phyloP scores from a whole-genome alignment of 345 rosid genomes.

The Physaria fendleri region DNA sequence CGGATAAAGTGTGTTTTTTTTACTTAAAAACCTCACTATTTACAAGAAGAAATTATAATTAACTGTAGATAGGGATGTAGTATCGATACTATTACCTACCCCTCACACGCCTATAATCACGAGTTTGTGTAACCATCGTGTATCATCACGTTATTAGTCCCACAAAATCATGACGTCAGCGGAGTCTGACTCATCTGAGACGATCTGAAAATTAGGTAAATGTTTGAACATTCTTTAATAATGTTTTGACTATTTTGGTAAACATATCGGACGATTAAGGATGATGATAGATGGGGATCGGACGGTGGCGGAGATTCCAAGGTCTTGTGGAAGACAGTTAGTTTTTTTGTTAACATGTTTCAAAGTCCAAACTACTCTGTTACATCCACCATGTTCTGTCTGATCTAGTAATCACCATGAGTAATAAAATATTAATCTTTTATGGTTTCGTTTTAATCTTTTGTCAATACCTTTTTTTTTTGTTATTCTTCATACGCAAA shows the following conservation, averaged over 20 bases:
- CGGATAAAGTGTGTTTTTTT: too few species aligned
- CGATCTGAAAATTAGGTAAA: neutral
- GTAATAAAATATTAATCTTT: too few species aligned
- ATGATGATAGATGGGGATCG: conserved; percentile 3
- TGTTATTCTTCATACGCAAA: too few species aligned
- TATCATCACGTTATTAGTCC: conserved; percentile 1
- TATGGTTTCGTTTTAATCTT: too few species aligned
- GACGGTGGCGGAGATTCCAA: neutral
- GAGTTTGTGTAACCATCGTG: neutral
- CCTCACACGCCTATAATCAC: conserved; percentile 19
- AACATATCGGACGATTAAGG: conserved; percentile 4
- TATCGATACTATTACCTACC: too few species aligned
- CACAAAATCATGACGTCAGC: conserved; percentile 16
- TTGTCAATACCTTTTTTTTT: too few species aligned
- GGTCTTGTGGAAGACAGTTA: conserved; percentile 13
- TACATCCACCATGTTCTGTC: conserved; percentile 29
- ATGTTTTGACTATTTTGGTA: conserved; percentile 7
- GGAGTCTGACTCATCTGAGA: neutral
- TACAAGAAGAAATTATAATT: too few species aligned
- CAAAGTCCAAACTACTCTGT: neutral
- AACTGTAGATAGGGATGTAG: too few species aligned
- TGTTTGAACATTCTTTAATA: conserved; percentile 6
- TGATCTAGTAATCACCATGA: too few species aligned
- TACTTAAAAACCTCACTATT: too few species aligned
- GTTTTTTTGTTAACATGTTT: neutral